These are phyloP conservation scores for Botrytis fragariae DNA, from an alignment of 2,329 filamentous ascomycete species.

Conservation along the genomic window DNA sequence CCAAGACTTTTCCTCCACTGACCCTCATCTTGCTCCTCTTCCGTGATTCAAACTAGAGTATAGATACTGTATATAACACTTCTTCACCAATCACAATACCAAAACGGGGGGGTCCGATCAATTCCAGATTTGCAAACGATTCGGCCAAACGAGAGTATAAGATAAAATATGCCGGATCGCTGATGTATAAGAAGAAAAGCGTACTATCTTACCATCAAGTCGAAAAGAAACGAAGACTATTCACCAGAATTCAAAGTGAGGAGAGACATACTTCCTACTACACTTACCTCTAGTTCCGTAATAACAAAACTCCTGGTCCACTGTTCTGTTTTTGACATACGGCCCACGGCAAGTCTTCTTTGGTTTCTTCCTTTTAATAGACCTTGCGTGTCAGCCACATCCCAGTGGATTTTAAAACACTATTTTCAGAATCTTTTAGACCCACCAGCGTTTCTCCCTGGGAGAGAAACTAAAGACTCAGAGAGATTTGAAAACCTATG, in stretches of 20 bases:
- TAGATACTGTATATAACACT: not conserved
- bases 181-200: not conserved
- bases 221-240: not conserved
- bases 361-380: not conserved
- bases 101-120: not conserved
- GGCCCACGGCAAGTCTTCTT: not conserved
- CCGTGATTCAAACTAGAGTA: not conserved
- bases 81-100: not conserved
- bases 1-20: constrained; percentile 17
- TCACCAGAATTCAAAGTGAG: not conserved
- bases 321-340: constrained; percentile 3
- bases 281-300: constrained; percentile 14
- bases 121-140: constrained; percentile 2
- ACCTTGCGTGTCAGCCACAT: not conserved
- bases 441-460: not conserved
- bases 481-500: not conserved
- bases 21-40: constrained; percentile 18
- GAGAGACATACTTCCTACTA: constrained; percentile 7
- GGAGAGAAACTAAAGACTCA: not conserved
- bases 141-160: constrained; percentile 17
- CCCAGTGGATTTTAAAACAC: not conserved
- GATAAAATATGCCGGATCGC: constrained; percentile 13
- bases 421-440: not conserved
- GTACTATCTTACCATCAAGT: not conserved
- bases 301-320: constrained; percentile 15